These are phyloP conservation scores for Leucogyrophana mollusca DNA, from an alignment of 768 basidiomycete species.

Conservation along the genomic window DNA sequence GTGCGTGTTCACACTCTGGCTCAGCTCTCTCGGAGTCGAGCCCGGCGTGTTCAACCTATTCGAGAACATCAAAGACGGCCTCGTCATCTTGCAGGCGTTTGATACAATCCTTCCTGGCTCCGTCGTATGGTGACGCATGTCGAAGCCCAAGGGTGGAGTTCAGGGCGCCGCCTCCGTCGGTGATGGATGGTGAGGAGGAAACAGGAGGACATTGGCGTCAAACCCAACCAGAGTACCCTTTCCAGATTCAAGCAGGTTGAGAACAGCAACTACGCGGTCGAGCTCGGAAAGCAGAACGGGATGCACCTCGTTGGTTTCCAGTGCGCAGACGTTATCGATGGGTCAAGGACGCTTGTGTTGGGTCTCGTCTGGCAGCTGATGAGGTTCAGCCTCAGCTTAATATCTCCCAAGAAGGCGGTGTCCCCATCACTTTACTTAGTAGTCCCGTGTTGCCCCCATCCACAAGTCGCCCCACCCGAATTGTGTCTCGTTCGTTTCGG, in stretches of 20 bases:
- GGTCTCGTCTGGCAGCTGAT: constrained; percentile 98
- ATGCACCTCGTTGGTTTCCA: constrained; percentile 98
- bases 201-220: constrained; percentile 78
- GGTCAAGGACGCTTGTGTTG: constrained; percentile 86
- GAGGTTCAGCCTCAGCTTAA: constrained; percentile 52
- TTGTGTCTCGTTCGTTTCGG: too few species aligned
- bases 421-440: too few species aligned
- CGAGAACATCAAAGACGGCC: constrained; percentile 91
- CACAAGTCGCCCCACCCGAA: too few species aligned
- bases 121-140: constrained; percentile 95
- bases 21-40: constrained; percentile 96
- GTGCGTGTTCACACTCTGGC: constrained; percentile 96
- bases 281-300: constrained; percentile 87
- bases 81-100: constrained; percentile 91
- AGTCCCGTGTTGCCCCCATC: too few species aligned
- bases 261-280: constrained; percentile 96
- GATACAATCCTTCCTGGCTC: constrained; percentile 93
- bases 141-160: constrained; percentile 72
- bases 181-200: constrained; percentile 50
- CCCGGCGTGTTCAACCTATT: constrained; percentile 96
- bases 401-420: too few species aligned
- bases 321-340: constrained; percentile 96
- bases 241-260: constrained; percentile 98
- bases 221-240: constrained; percentile 78
- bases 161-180: constrained; percentile 37